phyloP scores from a whole-genome alignment of 768 basidiomycete species.

The Termitomyces eurrhizus region DNA sequence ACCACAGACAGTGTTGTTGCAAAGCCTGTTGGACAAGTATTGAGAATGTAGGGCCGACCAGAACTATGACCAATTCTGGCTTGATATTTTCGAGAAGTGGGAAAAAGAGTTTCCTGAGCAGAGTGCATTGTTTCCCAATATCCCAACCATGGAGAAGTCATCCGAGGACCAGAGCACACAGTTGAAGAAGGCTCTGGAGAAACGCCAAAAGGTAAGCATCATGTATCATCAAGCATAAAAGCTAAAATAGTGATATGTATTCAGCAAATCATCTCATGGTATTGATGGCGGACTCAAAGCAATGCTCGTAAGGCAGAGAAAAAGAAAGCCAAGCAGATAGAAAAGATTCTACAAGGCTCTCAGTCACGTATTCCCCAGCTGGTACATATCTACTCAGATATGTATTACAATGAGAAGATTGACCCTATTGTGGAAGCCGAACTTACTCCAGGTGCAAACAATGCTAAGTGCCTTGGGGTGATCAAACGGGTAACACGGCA shows the following conservation, averaged over 20 bases:
- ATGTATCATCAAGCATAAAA: neutral
- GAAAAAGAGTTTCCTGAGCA: neutral
- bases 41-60: neutral
- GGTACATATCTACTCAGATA: slow-evolving; percentile 4
- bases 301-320: neutral
- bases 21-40: neutral
- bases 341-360: neutral
- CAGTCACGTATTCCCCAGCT: neutral
- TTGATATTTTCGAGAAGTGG: neutral
- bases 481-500: neutral
- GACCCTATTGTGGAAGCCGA: neutral
- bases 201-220: neutral
- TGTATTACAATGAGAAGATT: slow-evolving; percentile 4
- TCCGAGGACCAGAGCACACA: neutral
- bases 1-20: neutral
- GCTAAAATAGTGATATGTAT: neutral
- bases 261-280: slow-evolving; percentile 5
- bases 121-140: neutral
- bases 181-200: neutral
- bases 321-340: neutral
- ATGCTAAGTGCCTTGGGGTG: neutral
- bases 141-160: neutral
- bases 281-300: neutral
- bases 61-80: neutral
- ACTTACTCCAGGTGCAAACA: neutral